Base-by-base conservation (phyloP, 139 green algal species). In the Coccomyxa sp. region DNA sequence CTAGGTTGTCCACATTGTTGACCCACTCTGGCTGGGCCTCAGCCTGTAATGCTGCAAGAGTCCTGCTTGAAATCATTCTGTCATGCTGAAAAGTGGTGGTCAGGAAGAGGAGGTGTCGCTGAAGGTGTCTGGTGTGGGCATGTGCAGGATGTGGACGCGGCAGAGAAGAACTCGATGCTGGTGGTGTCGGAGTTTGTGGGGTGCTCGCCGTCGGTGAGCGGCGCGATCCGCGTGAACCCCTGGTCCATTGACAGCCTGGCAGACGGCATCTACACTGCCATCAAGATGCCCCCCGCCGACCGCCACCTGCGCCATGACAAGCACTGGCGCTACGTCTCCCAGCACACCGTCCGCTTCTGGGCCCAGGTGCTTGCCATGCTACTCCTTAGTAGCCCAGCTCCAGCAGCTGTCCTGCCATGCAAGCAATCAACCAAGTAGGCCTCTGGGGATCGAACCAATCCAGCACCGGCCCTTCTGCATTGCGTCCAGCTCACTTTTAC, bases 141-240 rank as follows among this genome's bases (percentile, higher is more conserved):
- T 7, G 38, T 51, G 71, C 12, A 83, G 83, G 83, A 86, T 58
- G 58, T 83, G 21, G 63, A 82, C 21, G 28, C 58, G 30, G 30
- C 67, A 71, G 57, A 68, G 23, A 83, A 84, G 71, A 21, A 63
- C 51, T 93, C 87, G 77, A 96, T 94, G 90, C 92, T 98, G 82
- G 93, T 98, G 17, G 91, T 98, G 59, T 97, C 92, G 59, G 97
- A 99, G 93, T 99, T 99, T 90, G 96, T 99, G 71, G 97, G 97
- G 18, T 99, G 97, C 92, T 98, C 94, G 11, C 97, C 96, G 28
- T 95, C 88, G 1, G 89, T 99, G 51, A 92, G 85, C 51, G 97
- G 97, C 51, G 97, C 97, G 81, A 95, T 99, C 84, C 92, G 97
- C 15, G 94, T 99, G 63, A 99, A 99, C 91, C 97, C 97, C 67